These are phyloP conservation scores for Somion occarium DNA, from an alignment of 1,284 basidiomycete genomes.

Conservation along the genomic window DNA sequence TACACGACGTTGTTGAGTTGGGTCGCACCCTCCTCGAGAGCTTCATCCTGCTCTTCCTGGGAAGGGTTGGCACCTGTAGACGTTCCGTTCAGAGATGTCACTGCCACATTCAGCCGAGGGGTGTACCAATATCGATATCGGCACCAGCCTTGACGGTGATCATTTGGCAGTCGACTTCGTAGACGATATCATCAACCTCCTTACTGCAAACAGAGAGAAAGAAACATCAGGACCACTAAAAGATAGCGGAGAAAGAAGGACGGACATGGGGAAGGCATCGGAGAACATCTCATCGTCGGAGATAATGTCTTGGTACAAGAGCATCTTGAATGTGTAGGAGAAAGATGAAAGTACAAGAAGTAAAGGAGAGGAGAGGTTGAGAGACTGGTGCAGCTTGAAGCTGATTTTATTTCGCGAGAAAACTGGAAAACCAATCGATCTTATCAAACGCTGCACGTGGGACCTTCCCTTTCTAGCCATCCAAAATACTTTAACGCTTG, in stretches of 20 bases:
- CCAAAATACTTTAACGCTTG: constrained; percentile 14
- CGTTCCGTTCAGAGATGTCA: constrained; percentile 1
- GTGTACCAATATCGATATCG: constrained; percentile 87
- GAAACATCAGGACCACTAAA: constrained; percentile 1
- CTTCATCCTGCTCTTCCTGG: constrained; percentile 84
- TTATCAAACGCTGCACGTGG: constrained; percentile 27
- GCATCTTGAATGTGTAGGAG: constrained; percentile 43
- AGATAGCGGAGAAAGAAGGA: constrained; percentile 10
- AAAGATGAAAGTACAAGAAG: constrained; percentile 13
- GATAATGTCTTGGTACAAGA: constrained; percentile 76
- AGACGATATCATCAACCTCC: constrained; percentile 78
- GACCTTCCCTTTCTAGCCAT: not conserved
- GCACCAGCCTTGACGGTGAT: constrained; percentile 76
- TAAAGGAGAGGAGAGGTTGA: constrained; percentile 19
- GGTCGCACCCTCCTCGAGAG: constrained; percentile 72
- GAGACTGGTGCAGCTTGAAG: constrained; percentile 18
- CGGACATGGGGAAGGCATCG: constrained; percentile 85
- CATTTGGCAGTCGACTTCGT: constrained; percentile 83
- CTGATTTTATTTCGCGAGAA: constrained; percentile 13
- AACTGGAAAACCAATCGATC: constrained; percentile 24
- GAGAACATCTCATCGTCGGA: constrained; percentile 93
- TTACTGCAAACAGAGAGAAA: constrained; percentile 48
- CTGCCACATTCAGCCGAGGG: not conserved
- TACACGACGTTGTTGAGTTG: constrained; percentile 90
- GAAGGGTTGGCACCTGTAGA: constrained; percentile 83